Evolutionary conservation across 768 basidiomycete genomes (phyloP), one percentile per base, ranked within the genome.

Genomic region (Leccinum disarticulatum): DNA sequence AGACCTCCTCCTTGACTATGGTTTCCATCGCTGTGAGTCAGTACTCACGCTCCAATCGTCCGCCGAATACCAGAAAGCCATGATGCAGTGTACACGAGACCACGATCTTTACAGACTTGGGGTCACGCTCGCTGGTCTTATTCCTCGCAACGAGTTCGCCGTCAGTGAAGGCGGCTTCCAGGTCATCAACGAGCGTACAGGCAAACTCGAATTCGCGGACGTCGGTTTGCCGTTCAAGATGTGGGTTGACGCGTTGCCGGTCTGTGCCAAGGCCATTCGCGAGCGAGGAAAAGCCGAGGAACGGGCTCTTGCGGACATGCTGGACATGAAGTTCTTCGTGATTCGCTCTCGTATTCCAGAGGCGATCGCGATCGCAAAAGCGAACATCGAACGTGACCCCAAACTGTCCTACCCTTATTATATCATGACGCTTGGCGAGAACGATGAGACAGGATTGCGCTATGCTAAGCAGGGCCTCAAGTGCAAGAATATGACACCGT

Each of bases 381-480:
- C 74, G 28, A 77, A 74, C 0, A 68, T 87, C 22, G 67, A 79
- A 61, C 80, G 84, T 31, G 84, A 80, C 61, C 85, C 86, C 1
- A 74, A 81, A 13, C 73, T 79, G 19, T 79, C 81, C 3, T 87
- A 87, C 68, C 85, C 80, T 64, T 84, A 86, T 63, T 87, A 88
- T 62, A 81, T 80, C 19, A 76, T 86, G 58, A 79, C 82, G 2
- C 74, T 88, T 22, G 77, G 79, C 1, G 75, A 77, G 3, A 76
- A 85, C 55, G 66, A 70, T 25, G 73, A 76, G 6, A 70, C 75
- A n/a, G 86, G 85, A 2, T 70, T 87, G 25, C 79, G 83, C 6
- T 81, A 77, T 0, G 81, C 83, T 54, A 87, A 88, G 77, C 83
- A 87, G 66, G 86, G 87, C 0, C 62, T 87, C 63, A 86, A 83